These are phyloP conservation scores for Dillenia suffruticosa DNA, from an alignment of 164 flowering plant genomes.

Conservation along the genomic window DNA sequence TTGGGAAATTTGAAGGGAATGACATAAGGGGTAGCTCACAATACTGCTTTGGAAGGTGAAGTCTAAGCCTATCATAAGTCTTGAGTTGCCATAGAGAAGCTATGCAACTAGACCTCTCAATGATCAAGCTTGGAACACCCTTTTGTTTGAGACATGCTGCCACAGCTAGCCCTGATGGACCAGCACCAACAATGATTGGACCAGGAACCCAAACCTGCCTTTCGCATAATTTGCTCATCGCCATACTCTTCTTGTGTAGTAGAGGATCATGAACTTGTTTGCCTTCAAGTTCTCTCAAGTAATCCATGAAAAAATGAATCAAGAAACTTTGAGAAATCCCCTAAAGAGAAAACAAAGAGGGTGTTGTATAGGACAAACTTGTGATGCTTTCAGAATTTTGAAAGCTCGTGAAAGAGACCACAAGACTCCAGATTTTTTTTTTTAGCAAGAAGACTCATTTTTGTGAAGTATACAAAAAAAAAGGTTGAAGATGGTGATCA, in stretches of 20 bases:
- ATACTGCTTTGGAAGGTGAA: conserved; percentile 77
- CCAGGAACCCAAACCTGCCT: conserved; percentile 36
- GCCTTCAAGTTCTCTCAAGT: conserved; percentile 27
- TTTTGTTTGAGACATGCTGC: conserved; percentile 64
- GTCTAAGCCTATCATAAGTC: conserved; percentile 70
- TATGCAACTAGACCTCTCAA: conserved; percentile 62
- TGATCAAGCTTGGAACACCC: conserved; percentile 47
- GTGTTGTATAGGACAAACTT: too few species aligned
- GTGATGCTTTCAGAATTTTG: too few species aligned
- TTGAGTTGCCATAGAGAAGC: conserved; percentile 78
- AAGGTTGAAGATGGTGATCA: neutral
- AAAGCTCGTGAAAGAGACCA: too few species aligned
- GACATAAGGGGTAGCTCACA: conserved; percentile 74
- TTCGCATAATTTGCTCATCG: neutral
- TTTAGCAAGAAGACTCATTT: too few species aligned
- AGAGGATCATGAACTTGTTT: conserved; percentile 39
- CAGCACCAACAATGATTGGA: conserved; percentile 75
- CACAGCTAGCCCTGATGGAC: conserved; percentile 77
- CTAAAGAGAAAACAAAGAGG: too few species aligned
- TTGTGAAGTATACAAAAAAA: too few species aligned
- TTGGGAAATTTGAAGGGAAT: conserved; percentile 56
- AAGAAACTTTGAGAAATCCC: neutral
- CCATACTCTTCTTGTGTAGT: conserved; percentile 1
- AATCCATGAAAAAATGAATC: conserved; percentile 14
- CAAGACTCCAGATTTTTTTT: too few species aligned